A percentile compares a stretch with the other conserved stretches of the same genome.
These are phyloP conservation scores for Talaromyces wortmannii DNA, from an alignment of 495 filamentous ascomycete genomes.

Conservation along the genomic window DNA sequence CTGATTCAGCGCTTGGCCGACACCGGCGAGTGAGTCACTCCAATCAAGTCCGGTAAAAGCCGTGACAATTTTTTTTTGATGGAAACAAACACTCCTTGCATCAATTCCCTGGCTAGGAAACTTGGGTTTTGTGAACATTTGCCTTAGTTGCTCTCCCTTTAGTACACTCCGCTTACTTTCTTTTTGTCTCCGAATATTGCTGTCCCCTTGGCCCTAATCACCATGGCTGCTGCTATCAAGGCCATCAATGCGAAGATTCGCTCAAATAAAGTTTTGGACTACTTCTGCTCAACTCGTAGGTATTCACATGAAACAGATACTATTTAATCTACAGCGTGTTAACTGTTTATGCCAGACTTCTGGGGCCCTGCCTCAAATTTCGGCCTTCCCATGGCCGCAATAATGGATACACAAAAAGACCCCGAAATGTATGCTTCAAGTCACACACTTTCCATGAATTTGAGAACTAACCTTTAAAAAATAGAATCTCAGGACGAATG, in stretches of 20 bases:
- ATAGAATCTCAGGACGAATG: conserved; percentile 93
- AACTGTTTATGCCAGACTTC: conserved; percentile 64
- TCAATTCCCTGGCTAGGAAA: no score
- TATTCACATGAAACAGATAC: conserved; percentile 13
- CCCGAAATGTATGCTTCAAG: conserved; percentile 72
- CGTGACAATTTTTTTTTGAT: no score
- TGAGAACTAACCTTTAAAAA: background rate
- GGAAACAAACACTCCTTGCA: no score
- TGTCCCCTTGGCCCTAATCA: background rate
- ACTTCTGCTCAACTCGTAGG: conserved; percentile 98
- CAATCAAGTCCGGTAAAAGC: no score
- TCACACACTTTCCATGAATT: background rate
- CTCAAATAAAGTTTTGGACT: conserved; percentile 76
- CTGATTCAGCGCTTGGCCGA: no score
- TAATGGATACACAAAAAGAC: conserved; percentile 92
- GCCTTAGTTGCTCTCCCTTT: background rate
- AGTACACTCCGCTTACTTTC: background rate
- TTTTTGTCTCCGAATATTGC: background rate
- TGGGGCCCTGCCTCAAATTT: conserved; percentile 98
- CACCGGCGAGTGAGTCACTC: no score
- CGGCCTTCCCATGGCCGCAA: conserved; percentile 90
- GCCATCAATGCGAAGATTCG: conserved; percentile 94
- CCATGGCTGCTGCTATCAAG: conserved; percentile 87
- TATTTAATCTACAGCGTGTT: background rate
- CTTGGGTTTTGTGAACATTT: background rate